These are phyloP conservation scores for Larix kaempferi DNA, from an alignment of 75 land plant species.

Conservation along the genomic window DNA sequence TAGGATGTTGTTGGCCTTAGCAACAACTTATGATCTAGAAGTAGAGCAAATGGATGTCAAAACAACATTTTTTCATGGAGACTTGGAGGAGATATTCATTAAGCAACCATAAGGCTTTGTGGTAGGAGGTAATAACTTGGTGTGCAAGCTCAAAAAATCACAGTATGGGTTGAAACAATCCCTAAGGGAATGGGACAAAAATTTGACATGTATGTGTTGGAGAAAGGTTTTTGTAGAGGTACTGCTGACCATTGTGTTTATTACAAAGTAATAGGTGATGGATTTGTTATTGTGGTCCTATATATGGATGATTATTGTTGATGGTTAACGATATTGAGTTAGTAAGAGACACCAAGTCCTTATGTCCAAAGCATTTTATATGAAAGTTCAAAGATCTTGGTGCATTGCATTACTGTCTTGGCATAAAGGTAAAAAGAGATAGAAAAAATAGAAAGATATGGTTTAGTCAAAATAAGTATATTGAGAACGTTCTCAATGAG, in stretches of 20 bases:
- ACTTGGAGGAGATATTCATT: neutral
- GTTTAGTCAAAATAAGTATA: no score
- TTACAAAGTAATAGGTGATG: neutral
- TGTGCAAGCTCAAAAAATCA: slow-evolving; percentile 12
- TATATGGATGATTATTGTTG: slow-evolving; percentile 20
- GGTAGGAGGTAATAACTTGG: neutral
- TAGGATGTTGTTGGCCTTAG: neutral
- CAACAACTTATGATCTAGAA: neutral
- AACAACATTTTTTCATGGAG: neutral
- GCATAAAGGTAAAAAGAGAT: neutral
- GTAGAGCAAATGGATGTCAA: neutral
- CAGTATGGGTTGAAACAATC: slow-evolving; percentile 17
- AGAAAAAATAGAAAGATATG: no score
- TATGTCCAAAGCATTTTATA: neutral
- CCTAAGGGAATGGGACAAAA: slow-evolving; percentile 3
- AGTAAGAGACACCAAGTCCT: neutral
- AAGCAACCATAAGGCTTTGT: neutral
- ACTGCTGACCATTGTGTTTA: slow-evolving; percentile 4
- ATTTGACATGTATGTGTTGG: neutral
- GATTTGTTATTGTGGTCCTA: neutral
- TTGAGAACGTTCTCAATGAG: no score
- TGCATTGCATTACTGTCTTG: neutral
- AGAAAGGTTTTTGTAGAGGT: neutral
- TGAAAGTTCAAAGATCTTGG: neutral
- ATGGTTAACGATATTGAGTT: neutral